Conservation (phyloP, 2,329 filamentous ascomycete genomes). For the Aspergillus fumigatiaffinis region DNA sequence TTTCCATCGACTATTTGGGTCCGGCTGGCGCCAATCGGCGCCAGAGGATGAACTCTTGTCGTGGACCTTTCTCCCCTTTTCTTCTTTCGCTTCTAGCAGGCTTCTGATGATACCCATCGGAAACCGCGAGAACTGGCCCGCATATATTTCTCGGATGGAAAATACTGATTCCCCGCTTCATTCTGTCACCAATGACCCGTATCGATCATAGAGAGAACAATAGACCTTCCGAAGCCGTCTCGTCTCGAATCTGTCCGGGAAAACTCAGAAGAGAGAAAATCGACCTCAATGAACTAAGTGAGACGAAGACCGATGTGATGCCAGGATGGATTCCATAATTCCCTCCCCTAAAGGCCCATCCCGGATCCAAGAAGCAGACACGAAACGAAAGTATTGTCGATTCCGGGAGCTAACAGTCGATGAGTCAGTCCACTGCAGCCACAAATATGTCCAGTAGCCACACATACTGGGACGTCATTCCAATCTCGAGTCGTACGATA, state of each 20-base stretch:
- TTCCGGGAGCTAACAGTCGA: neutral
- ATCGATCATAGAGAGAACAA: neutral
- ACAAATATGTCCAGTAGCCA: neutral
- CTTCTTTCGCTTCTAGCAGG: neutral
- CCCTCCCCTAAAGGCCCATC: neutral
- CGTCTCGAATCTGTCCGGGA: neutral
- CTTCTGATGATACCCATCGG: neutral
- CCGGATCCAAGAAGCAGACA: no score
- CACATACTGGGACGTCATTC: neutral
- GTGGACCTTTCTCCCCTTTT: neutral
- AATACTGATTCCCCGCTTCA: neutral
- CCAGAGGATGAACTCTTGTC: neutral
- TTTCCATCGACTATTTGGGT: neutral
- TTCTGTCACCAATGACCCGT: neutral
- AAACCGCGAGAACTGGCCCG: neutral
- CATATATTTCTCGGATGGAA: neutral
- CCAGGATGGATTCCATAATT: neutral
- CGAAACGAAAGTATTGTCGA: no score
- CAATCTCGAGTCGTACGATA: neutral
- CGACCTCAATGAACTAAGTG: neutral
- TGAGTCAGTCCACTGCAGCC: neutral
- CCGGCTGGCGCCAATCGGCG: neutral
- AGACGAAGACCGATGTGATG: neutral
- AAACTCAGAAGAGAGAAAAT: neutral
- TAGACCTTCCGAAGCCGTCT: neutral